phyloP scores from a whole-genome alignment of 2,329 filamentous ascomycete species.

The Sphaceloma murrayae region DNA sequence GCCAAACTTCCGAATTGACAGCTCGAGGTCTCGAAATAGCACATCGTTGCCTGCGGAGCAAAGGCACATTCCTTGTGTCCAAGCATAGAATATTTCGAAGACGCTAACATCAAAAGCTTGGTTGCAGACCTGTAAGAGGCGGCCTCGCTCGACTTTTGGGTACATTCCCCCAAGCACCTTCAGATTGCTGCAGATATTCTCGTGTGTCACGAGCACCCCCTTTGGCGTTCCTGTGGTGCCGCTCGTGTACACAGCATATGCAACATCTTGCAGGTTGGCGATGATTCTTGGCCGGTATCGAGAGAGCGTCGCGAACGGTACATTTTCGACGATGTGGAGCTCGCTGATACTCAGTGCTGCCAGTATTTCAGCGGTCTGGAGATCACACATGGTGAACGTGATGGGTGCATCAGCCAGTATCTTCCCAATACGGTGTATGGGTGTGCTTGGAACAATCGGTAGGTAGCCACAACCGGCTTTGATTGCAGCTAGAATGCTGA shows the following conservation, averaged over 20 bases:
- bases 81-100: slow-evolving; percentile 83
- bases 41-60: slow-evolving; percentile 66
- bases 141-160: slow-evolving; percentile 43
- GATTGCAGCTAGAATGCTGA: slow-evolving; percentile 61
- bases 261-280: slow-evolving; percentile 44
- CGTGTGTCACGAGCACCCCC: slow-evolving; percentile 66
- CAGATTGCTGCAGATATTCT: slow-evolving; percentile 70
- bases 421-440: slow-evolving; percentile 47
- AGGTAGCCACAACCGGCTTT: slow-evolving; percentile 72
- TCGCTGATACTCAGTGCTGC: slow-evolving; percentile 16
- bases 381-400: slow-evolving; percentile 37
- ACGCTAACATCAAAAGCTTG: slow-evolving; percentile 81
- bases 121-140: slow-evolving; percentile 73
- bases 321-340: slow-evolving; percentile 25
- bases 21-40: slow-evolving; percentile 63
- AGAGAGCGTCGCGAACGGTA: slow-evolving; percentile 28
- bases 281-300: slow-evolving; percentile 32
- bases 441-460: slow-evolving; percentile 67
- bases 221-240: slow-evolving; percentile 75
- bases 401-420: slow-evolving; percentile 55
- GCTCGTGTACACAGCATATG: slow-evolving; percentile 75
- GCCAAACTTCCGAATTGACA: slow-evolving; percentile 50
- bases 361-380: slow-evolving; percentile 17
- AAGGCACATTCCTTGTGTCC: slow-evolving; percentile 67
- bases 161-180: slow-evolving; percentile 57